Evolutionary conservation across 768 basidiomycete genomes (phyloP).

Genomic region (Kwoniella newhampshirensis): DNA sequence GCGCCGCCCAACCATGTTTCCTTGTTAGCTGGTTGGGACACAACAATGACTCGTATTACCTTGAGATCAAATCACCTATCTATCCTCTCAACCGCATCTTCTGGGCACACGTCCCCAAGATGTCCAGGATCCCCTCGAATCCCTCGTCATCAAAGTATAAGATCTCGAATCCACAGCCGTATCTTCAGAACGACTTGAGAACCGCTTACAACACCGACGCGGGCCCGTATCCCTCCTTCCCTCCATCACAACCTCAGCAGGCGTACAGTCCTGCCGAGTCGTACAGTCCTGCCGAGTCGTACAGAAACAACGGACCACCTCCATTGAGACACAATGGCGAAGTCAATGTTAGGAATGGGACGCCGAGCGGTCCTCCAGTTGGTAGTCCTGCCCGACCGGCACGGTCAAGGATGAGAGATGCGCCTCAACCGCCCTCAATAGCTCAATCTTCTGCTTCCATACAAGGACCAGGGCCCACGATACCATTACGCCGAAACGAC

Average conservation of each 20-base stretch:
- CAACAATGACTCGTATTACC: too few relatives aligned
- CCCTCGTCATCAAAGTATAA: slow-evolving; percentile 27
- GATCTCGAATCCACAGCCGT: slow-evolving; percentile 39
- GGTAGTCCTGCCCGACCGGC: slow-evolving; percentile 39
- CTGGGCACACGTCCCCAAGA: slow-evolving; percentile 13
- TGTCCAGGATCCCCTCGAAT: slow-evolving; percentile 26
- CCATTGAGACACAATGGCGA: slow-evolving; percentile 16
- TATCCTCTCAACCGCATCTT: not conserved
- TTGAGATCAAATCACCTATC: too few relatives aligned
- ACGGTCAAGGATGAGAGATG: slow-evolving; percentile 36
- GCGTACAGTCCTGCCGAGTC: slow-evolving; percentile 8
- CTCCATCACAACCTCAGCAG: slow-evolving; percentile 11
- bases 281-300: slow-evolving; percentile 5
- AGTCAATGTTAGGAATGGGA: slow-evolving; percentile 9
- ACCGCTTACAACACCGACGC: slow-evolving; percentile 11
- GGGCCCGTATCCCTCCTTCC: slow-evolving; percentile 22
- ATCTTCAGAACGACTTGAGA: slow-evolving; percentile 9
- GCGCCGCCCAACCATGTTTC: too few relatives aligned
- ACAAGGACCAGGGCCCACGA: slow-evolving; percentile 4
- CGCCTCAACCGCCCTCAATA: slow-evolving; percentile 18
- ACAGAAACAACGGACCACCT: not conserved
- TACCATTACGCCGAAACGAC: slow-evolving; percentile 12
- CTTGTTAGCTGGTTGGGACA: too few relatives aligned
- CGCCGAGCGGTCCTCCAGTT: slow-evolving; percentile 4
- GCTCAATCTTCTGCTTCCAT: not conserved